Conservation (phyloP, 108 stramenopile genomes). For the Cyclostephanos invisitatus region DNA sequence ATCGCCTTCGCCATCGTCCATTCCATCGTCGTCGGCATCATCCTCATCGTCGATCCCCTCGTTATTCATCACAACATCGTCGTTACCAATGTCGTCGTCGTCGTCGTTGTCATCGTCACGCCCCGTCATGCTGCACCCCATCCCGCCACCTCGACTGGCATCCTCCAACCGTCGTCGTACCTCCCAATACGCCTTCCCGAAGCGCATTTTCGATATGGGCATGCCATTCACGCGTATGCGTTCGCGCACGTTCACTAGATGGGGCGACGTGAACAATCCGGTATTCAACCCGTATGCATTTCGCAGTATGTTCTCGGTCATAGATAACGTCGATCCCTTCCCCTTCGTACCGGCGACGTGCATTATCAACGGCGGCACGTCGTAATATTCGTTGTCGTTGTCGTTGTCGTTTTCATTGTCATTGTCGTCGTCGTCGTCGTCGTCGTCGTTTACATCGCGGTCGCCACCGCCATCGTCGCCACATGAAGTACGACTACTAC, state of each 20-base stretch:
- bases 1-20: background rate
- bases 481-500: too few species aligned
- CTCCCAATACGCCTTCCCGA: slow-evolving; percentile 74
- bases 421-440: background rate
- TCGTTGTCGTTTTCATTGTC: background rate
- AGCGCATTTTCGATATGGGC: slow-evolving; percentile 67
- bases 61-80: too few species aligned
- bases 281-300: slow-evolving; percentile 55
- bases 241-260: slow-evolving; percentile 85
- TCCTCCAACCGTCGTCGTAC: slow-evolving; percentile 54
- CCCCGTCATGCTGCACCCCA: background rate
- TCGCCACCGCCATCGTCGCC: background rate
- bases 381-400: background rate
- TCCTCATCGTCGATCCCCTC: background rate
- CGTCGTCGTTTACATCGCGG: background rate
- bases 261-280: slow-evolving; percentile 92
- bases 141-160: background rate
- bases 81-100: slow-evolving; percentile 2
- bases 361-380: slow-evolving; percentile 44
- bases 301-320: slow-evolving; percentile 79
- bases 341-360: slow-evolving; percentile 97
- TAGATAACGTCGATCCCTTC: slow-evolving; percentile 89
- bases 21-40: slow-evolving; percentile 18
- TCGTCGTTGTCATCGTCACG: background rate
- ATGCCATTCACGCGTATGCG: slow-evolving; percentile 83